Conservation (phyloP, 2,329 filamentous ascomycete genomes). For the Purpureocillium takamizusanense region DNA sequence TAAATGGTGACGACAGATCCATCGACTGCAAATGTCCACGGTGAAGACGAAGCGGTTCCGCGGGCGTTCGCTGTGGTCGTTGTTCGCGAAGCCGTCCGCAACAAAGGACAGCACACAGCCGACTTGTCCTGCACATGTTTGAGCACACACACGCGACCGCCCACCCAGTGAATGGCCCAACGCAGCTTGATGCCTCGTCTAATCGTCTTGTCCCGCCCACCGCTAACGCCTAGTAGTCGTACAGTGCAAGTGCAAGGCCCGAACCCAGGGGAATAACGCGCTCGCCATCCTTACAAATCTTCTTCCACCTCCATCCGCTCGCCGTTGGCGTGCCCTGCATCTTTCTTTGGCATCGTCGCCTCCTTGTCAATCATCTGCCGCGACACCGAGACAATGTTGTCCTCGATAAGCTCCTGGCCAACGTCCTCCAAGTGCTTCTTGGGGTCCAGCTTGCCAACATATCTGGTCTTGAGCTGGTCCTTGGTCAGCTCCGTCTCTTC, state of each 20-base stretch:
- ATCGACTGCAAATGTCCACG: no score
- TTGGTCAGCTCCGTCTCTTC: slow-evolving; percentile 96
- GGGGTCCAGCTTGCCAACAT: slow-evolving; percentile 96
- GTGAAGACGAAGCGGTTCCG: no score
- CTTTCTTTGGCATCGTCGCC: slow-evolving; percentile 76
- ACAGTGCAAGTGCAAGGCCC: slow-evolving; percentile 15
- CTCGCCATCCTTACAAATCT: slow-evolving; percentile 26
- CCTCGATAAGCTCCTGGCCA: slow-evolving; percentile 92
- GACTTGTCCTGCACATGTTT: no score
- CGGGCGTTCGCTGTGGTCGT: no score
- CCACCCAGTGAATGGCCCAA: not conserved
- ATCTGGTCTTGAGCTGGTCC: slow-evolving; percentile 96
- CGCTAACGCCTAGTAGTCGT: slow-evolving; percentile 22
- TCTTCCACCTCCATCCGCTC: slow-evolving; percentile 66
- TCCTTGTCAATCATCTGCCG: slow-evolving; percentile 99
- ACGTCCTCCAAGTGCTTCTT: slow-evolving; percentile 99
- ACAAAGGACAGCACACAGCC: no score
- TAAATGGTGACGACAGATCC: no score
- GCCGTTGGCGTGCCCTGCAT: slow-evolving; percentile 44
- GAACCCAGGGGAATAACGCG: slow-evolving; percentile 11
- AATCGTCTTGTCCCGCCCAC: slow-evolving; percentile 17
- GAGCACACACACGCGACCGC: not conserved
- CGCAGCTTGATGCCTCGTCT: not conserved
- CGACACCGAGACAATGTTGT: slow-evolving; percentile 98
- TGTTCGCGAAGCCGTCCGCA: no score